Percentiles rank a stretch among this genome's conserved stretches.
Evolutionary conservation across 257 asterid species (phyloP).

Genomic region (Asclepias syriaca): DNA sequence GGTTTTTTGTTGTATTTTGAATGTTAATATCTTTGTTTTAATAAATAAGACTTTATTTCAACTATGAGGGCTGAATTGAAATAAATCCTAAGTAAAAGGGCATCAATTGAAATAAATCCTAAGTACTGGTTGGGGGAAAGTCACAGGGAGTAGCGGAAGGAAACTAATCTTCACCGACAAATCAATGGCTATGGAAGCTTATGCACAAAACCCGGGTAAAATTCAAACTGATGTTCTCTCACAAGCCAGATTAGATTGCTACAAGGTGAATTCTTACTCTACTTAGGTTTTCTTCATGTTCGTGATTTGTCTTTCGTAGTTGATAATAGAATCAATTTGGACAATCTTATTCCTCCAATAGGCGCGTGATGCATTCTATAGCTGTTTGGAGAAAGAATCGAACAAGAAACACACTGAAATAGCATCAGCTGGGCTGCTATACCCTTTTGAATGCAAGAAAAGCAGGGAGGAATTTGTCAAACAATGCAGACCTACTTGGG

Average conservation of each 20-base stretch:
- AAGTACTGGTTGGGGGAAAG: too few relatives aligned
- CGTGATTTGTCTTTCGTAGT: background rate
- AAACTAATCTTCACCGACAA: background rate
- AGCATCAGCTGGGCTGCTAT: slow-evolving; percentile 79
- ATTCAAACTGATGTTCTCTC: slow-evolving; percentile 72
- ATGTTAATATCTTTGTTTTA: too few relatives aligned
- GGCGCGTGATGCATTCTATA: slow-evolving; percentile 96
- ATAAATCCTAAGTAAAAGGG: too few relatives aligned
- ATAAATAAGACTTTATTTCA: too few relatives aligned
- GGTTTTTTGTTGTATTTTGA: too few relatives aligned
- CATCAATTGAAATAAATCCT: too few relatives aligned
- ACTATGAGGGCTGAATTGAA: too few relatives aligned
- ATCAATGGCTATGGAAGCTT: slow-evolving; percentile 62
- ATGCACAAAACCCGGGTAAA: slow-evolving; percentile 42
- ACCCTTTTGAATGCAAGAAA: slow-evolving; percentile 83
- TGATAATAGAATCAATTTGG: too few relatives aligned
- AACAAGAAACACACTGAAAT: slow-evolving; percentile 75
- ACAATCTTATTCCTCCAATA: slow-evolving; percentile 19
- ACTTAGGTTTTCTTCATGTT: background rate
- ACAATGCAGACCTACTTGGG: slow-evolving; percentile 90
- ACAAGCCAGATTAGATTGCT: slow-evolving; percentile 61
- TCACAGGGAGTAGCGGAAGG: background rate
- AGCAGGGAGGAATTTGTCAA: slow-evolving; percentile 55
- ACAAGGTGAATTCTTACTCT: slow-evolving; percentile 39
- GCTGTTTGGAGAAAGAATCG: slow-evolving; percentile 71